phyloP scores from a whole-genome alignment of 345 rosid genomes.

The Nasturtium officinale region DNA sequence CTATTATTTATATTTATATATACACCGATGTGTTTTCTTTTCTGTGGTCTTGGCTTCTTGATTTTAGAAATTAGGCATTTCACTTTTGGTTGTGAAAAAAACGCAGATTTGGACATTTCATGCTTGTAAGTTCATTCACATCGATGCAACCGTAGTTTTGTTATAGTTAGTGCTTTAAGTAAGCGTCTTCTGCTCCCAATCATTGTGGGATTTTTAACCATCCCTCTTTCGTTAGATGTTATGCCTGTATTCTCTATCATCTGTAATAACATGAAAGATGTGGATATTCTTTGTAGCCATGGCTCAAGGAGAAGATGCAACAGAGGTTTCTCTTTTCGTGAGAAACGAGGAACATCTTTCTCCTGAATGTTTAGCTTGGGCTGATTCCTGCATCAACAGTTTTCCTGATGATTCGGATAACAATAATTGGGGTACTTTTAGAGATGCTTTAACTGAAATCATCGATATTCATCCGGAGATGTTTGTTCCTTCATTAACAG shows the following conservation, averaged over 20 bases:
- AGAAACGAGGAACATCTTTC: constrained; percentile 46
- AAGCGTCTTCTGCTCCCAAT: not conserved
- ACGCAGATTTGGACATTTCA: not conserved
- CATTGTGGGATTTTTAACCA: not conserved
- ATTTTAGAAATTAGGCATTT: not conserved
- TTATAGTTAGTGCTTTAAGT: not conserved
- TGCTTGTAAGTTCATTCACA: not conserved
- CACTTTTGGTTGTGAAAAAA: not conserved
- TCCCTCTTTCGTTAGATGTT: not conserved
- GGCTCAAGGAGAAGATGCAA: constrained; percentile 25
- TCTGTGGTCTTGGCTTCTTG: not conserved
- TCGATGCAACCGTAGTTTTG: not conserved
- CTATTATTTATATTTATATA: not conserved
- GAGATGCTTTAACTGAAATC: constrained; percentile 60
- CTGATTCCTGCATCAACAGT: constrained; percentile 62
- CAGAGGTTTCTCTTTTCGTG: constrained; percentile 15
- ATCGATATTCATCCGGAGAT: constrained; percentile 49
- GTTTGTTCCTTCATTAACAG: constrained; percentile 32
- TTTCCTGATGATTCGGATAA: constrained; percentile 51
- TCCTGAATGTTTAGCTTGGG: constrained; percentile 68
- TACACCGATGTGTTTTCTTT: not conserved
- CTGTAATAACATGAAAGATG: not conserved
- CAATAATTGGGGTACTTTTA: constrained; percentile 51
- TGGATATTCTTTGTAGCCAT: constrained; percentile 31
- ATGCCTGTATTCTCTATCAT: not conserved